A percentile compares a stretch with the other conserved stretches of the same genome.
phyloP scores from a whole-genome alignment of 176 grass and related monocot species.

The Echinochloa phyllopogon region DNA sequence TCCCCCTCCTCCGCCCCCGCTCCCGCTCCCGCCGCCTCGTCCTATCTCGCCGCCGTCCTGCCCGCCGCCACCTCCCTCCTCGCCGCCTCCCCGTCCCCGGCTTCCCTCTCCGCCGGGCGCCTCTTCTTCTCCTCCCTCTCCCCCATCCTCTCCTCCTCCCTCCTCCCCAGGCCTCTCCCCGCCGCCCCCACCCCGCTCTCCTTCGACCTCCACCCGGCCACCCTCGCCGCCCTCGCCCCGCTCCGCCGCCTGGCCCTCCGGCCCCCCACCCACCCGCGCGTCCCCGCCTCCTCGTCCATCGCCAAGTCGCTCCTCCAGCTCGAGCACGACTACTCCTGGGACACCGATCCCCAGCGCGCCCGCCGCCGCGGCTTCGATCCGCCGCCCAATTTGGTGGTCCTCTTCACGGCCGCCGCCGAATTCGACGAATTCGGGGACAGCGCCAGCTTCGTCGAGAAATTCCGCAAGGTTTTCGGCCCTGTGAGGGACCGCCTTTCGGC shows the following conservation, averaged over 20 bases:
- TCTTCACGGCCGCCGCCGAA: slow-evolving; percentile 50
- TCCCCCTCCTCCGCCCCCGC: background rate
- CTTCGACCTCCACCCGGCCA: slow-evolving; percentile 60
- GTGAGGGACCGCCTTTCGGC: slow-evolving; percentile 55
- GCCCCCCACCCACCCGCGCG: slow-evolving; percentile 14
- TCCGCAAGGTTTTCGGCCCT: slow-evolving; percentile 37
- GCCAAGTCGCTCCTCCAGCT: slow-evolving; percentile 73
- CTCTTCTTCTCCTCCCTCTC: slow-evolving; percentile 71
- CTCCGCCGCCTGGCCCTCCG: slow-evolving; percentile 45
- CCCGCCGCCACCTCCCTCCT: slow-evolving; percentile 45
- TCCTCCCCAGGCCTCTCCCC: slow-evolving; percentile 59
- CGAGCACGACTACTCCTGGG: slow-evolving; percentile 78
- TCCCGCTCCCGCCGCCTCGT: background rate
- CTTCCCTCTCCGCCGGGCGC: slow-evolving; percentile 52
- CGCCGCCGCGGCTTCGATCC: slow-evolving; percentile 36
- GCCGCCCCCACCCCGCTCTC: slow-evolving; percentile 63
- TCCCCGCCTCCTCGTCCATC: slow-evolving; percentile 46
- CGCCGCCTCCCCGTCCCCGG: slow-evolving; percentile 16
- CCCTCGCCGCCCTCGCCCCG: slow-evolving; percentile 54
- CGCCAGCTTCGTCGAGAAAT: slow-evolving; percentile 20
- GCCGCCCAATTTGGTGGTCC: slow-evolving; percentile 60
- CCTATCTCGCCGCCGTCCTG: slow-evolving; percentile 54
- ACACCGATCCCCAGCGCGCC: slow-evolving; percentile 35
- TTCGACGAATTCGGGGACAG: slow-evolving; percentile 36
- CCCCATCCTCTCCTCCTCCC: slow-evolving; percentile 64